Evolutionary conservation across 2,329 filamentous ascomycete species (phyloP).

Genomic region (Didymella exigua): DNA sequence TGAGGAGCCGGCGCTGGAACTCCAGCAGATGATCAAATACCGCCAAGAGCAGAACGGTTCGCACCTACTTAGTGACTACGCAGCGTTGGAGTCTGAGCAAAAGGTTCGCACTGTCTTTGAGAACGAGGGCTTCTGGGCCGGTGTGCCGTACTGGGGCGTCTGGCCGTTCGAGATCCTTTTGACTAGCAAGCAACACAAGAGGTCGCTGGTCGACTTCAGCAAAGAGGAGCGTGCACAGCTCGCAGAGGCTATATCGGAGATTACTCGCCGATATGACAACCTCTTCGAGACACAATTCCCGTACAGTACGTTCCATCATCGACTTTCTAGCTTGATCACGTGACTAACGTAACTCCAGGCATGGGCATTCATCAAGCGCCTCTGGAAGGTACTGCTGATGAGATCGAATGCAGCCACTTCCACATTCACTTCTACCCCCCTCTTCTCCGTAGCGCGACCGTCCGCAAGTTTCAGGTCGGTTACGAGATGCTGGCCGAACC

Average conservation of each 20-base stretch:
- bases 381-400: constrained; percentile 77
- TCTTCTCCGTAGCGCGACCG: constrained; percentile 86
- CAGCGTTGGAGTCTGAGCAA: constrained; percentile 79
- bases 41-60: constrained; percentile 71
- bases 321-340: neutral
- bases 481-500: constrained; percentile 97
- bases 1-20: constrained; percentile 83
- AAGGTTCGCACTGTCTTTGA: constrained; percentile 85
- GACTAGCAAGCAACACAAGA: constrained; percentile 80
- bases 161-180: constrained; percentile 98
- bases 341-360: constrained; percentile 53
- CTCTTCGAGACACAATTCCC: constrained; percentile 96
- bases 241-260: constrained; percentile 83
- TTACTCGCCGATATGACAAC: constrained; percentile 93
- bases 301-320: constrained; percentile 69
- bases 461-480: constrained; percentile 94
- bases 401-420: constrained; percentile 86
- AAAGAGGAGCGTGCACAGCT: constrained; percentile 72
- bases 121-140: constrained; percentile 81
- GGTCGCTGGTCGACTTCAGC: constrained; percentile 81
- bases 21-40: constrained; percentile 80
- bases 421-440: constrained; percentile 99
- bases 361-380: constrained; percentile 97
- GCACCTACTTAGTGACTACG: constrained; percentile 86
- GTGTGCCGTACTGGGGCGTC: constrained; percentile 96